Percentiles rank a stretch among this genome's conserved stretches.
phyloP scores from a whole-genome alignment of 495 filamentous ascomycete species.

The Trichocladium antarcticum region DNA sequence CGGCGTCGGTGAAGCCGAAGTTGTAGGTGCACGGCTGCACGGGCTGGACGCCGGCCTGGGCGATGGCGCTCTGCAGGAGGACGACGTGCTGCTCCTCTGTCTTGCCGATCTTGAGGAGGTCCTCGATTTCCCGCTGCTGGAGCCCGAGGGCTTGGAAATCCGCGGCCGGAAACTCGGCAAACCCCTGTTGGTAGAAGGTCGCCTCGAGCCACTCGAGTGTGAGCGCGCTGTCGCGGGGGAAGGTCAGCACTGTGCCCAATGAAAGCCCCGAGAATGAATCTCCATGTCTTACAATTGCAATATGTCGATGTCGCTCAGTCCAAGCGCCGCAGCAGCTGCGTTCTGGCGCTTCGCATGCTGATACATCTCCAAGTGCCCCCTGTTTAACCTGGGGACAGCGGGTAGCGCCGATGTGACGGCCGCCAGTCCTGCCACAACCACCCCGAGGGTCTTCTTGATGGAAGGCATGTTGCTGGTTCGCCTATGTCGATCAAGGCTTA shows the following conservation, averaged over 20 bases:
- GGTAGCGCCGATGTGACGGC: constrained; percentile 37
- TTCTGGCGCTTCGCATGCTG: constrained; percentile 41
- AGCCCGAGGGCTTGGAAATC: constrained; percentile 50
- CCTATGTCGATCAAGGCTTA: constrained; percentile 12
- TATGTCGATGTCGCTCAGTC: constrained; percentile 53
- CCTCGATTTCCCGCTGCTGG: constrained; percentile 35
- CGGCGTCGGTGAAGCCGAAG: constrained; percentile 50
- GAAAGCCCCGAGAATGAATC: no score
- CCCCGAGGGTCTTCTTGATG: constrained; percentile 32
- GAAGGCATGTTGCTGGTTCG: constrained; percentile 36
- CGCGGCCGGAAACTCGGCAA: constrained; percentile 46
- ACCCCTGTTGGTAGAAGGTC: constrained; percentile 51
- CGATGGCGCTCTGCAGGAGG: constrained; percentile 44
- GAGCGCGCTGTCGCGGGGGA: constrained; percentile 38
- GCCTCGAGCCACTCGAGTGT: constrained; percentile 55
- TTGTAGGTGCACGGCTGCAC: constrained; percentile 51
- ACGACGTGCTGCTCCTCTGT: constrained; percentile 49
- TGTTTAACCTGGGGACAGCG: constrained; percentile 34
- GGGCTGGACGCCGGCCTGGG: constrained; percentile 42
- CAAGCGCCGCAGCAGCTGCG: constrained; percentile 40
- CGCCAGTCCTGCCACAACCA: constrained; percentile 36
- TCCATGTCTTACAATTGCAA: constrained; percentile 52
- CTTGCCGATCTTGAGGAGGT: constrained; percentile 41
- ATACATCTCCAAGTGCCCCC: constrained; percentile 34
- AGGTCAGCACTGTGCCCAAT: background rate